phyloP scores from a whole-genome alignment of 2,329 filamentous ascomycete genomes.

The Colletotrichum sp. region DNA sequence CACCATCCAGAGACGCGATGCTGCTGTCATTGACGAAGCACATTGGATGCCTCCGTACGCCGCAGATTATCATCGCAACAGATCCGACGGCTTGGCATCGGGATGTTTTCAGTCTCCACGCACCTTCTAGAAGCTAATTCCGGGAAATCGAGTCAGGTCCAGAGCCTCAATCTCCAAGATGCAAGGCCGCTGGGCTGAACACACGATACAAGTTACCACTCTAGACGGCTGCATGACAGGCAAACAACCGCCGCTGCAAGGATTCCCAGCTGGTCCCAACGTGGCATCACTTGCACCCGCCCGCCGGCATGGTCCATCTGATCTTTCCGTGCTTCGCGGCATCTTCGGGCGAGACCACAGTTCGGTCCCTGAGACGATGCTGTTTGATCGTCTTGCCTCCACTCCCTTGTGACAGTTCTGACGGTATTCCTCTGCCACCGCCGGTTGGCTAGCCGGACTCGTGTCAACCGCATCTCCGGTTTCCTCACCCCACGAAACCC shows the following conservation, averaged over 20 bases:
- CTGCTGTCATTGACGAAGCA: not conserved
- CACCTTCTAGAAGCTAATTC: not conserved
- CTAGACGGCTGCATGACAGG: not conserved
- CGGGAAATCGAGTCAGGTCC: not conserved
- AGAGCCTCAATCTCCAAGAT: not conserved
- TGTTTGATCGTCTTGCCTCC: constrained; percentile 8
- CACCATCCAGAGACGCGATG: not conserved
- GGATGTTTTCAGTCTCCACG: not conserved
- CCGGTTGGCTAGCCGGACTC: not conserved
- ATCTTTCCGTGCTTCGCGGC: not conserved
- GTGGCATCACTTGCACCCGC: not conserved
- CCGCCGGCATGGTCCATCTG: not conserved
- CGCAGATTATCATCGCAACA: not conserved
- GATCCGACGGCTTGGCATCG: not conserved
- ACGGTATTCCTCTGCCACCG: not conserved
- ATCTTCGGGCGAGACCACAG: not conserved
- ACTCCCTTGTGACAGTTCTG: not conserved
- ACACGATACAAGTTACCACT: not conserved
- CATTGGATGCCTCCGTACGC: not conserved
- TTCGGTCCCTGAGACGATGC: constrained; percentile 10
- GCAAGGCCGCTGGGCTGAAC: not conserved
- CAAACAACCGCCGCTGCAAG: not conserved
- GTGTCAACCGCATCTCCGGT: not conserved
- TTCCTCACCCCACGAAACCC: not conserved
- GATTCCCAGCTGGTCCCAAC: not conserved